Evolutionary conservation across 495 filamentous ascomycete genomes (phyloP).

Genomic region (Podospora comata): DNA sequence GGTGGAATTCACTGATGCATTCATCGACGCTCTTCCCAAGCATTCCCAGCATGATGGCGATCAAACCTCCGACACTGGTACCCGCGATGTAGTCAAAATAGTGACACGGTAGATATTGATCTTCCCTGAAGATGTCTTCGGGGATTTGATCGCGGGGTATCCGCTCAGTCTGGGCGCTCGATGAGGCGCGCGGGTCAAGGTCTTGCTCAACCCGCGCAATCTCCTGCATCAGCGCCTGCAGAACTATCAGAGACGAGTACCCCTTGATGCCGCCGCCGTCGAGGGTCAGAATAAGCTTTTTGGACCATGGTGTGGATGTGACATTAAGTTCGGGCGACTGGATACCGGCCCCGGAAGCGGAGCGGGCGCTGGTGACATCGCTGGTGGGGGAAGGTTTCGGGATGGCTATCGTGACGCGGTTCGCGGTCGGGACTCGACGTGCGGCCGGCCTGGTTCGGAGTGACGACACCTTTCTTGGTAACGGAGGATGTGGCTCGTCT

Average conservation of each 20-base stretch:
- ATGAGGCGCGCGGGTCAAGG: conserved; percentile 21
- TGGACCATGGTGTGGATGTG: conserved; percentile 30
- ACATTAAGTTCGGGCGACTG: conserved; percentile 22
- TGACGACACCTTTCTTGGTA: conserved; percentile 20
- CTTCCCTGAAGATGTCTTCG: conserved; percentile 38
- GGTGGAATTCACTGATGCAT: conserved; percentile 32
- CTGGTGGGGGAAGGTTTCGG: conserved; percentile 21
- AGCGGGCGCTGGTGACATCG: conserved; percentile 18
- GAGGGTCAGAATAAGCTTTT: conserved; percentile 32
- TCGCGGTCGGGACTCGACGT: conserved; percentile 24
- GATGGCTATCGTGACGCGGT: conserved; percentile 29
- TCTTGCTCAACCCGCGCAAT: conserved; percentile 28
- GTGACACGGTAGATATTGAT: conserved; percentile 50
- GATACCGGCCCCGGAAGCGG: conserved; percentile 5
- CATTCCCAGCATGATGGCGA: conserved; percentile 39
- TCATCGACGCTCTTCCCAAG: conserved; percentile 30
- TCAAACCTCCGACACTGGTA: conserved; percentile 37
- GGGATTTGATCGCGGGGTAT: conserved; percentile 39
- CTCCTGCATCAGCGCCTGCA: conserved; percentile 31
- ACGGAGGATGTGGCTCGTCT: conserved; percentile 10
- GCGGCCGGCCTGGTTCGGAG: conserved; percentile 23
- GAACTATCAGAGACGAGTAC: conserved; percentile 33
- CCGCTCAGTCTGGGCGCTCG: conserved; percentile 28
- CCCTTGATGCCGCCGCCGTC: conserved; percentile 36
- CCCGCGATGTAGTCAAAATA: conserved; percentile 44